Conservation (phyloP, 2,329 filamentous ascomycete genomes). For the Albifimbria verrucaria region DNA sequence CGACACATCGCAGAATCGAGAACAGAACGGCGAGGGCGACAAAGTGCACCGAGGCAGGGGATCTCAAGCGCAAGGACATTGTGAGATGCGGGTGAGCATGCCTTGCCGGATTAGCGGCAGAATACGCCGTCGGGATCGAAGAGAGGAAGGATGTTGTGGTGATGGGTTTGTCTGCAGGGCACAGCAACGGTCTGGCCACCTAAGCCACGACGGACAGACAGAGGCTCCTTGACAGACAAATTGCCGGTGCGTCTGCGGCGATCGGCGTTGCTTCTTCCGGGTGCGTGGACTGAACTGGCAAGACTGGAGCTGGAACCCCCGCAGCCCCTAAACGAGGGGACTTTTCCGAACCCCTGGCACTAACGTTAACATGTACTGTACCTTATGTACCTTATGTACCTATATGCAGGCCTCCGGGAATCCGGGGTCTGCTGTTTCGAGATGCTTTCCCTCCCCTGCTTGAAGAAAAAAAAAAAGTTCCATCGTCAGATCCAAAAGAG, state of each 20-base stretch:
- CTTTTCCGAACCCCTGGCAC: background rate
- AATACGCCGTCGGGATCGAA: background rate
- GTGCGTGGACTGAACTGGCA: too few relatives aligned
- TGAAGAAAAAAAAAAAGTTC: too few relatives aligned
- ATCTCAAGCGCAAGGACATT: constrained; percentile 10
- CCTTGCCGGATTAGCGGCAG: background rate
- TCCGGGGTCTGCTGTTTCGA: too few relatives aligned
- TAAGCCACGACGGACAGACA: too few relatives aligned
- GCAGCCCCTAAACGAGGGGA: background rate
- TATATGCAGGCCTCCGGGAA: too few relatives aligned
- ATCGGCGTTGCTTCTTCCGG: background rate
- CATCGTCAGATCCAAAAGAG: too few relatives aligned
- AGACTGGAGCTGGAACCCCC: background rate
- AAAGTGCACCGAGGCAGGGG: constrained; percentile 15
- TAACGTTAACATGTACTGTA: too few relatives aligned
- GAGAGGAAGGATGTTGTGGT: background rate
- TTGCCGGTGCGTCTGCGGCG: background rate
- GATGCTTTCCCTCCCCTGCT: too few relatives aligned
- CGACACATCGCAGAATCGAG: constrained; percentile 18
- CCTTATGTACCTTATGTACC: too few relatives aligned
- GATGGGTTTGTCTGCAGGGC: background rate
- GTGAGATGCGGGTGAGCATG: background rate
- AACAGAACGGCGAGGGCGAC: constrained; percentile 12
- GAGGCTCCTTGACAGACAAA: too few relatives aligned
- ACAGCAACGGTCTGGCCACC: background rate